These are phyloP conservation scores for Bretschneidera sinensis DNA, from an alignment of 345 rosid species.

Conservation along the genomic window DNA sequence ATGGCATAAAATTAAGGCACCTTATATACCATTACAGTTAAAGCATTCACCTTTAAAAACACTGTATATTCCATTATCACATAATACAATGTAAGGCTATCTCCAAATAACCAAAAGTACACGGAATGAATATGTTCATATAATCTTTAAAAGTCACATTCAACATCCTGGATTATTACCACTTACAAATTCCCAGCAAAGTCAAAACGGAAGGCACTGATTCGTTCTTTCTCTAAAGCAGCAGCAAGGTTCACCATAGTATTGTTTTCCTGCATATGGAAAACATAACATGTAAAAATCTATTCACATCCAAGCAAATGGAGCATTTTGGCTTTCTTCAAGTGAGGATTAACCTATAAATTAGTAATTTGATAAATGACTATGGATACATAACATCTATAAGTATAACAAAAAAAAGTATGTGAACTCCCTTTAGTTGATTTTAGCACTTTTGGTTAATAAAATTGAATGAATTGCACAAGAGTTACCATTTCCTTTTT, in stretches of 20 bases:
- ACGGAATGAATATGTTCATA: not conserved
- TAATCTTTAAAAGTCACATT: constrained; percentile 2
- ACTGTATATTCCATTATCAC: too few species aligned
- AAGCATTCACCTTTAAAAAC: too few species aligned
- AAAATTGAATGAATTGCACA: not conserved
- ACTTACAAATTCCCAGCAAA: constrained; percentile 78
- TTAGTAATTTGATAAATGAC: too few species aligned
- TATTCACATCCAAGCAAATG: not conserved
- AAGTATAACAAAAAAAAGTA: not conserved
- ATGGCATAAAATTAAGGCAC: too few species aligned
- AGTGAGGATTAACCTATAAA: too few species aligned
- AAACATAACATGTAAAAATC: not conserved
- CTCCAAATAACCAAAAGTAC: too few species aligned
- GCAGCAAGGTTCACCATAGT: constrained; percentile 60
- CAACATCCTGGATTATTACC: not conserved
- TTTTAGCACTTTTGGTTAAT: not conserved
- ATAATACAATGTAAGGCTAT: too few species aligned
- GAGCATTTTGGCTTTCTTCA: not conserved
- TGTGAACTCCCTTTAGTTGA: not conserved
- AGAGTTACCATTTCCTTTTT: too few species aligned
- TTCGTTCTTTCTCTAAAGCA: constrained; percentile 67
- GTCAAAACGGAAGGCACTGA: constrained; percentile 69
- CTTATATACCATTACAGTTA: too few species aligned
- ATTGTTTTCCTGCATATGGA: constrained; percentile 34
- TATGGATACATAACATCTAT: too few species aligned